Conservation (phyloP, 148 eudicot species). For the Hydrangea macrophylla region DNA sequence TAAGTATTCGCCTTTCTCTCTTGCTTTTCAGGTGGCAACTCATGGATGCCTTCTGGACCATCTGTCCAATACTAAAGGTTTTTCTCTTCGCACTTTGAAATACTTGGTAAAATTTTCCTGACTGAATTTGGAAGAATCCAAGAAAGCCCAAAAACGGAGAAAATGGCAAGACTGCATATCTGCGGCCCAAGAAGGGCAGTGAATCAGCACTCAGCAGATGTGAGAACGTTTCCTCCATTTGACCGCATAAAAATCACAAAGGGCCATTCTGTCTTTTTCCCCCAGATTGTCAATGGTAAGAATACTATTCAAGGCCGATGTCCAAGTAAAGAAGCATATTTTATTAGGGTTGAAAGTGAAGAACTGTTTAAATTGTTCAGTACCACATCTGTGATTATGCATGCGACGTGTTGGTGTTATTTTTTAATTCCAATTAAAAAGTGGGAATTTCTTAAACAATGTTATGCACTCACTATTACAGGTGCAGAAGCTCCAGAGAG, state of each 20-base stretch:
- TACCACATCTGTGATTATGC: background rate
- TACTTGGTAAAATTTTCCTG: conserved; percentile 63
- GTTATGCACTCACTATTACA: conserved; percentile 23
- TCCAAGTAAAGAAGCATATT: too few relatives aligned
- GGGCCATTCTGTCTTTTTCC: too few relatives aligned
- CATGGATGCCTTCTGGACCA: conserved; percentile 97
- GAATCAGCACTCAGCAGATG: too few relatives aligned
- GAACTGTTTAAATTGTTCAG: too few relatives aligned
- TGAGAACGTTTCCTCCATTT: too few relatives aligned
- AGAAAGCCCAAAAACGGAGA: background rate
- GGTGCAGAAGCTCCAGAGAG: conserved; percentile 90
- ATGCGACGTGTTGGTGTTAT: background rate
- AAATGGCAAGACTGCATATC: too few relatives aligned
- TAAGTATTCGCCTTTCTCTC: background rate
- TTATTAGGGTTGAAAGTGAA: too few relatives aligned
- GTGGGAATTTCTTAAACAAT: background rate
- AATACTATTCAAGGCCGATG: too few relatives aligned
- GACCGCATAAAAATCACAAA: too few relatives aligned
- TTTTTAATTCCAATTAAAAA: background rate
- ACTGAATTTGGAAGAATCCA: background rate
- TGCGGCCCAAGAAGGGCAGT: too few relatives aligned
- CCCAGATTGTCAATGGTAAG: too few relatives aligned
- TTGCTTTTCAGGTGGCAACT: conserved; percentile 64
- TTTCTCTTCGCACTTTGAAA: conserved; percentile 75
- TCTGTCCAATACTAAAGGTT: conserved; percentile 88